Conservation (phyloP, 2,329 filamentous ascomycete species). For the Zalaria obscura region DNA sequence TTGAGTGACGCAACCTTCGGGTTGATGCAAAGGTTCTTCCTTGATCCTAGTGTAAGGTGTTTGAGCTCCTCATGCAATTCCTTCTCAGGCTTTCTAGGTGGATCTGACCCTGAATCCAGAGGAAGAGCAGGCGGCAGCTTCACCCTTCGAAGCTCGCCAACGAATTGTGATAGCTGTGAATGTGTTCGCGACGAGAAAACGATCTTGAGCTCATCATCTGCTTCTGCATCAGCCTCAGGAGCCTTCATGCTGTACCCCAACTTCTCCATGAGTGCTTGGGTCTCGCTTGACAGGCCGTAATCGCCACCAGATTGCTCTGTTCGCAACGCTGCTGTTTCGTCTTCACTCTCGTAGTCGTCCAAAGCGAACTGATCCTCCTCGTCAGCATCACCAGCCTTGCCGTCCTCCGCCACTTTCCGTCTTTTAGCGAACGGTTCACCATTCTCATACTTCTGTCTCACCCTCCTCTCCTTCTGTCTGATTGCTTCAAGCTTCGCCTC, state of each 20-base stretch:
- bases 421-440: slow-evolving; percentile 35
- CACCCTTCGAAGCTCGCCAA: slow-evolving; percentile 68
- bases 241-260: slow-evolving; percentile 14
- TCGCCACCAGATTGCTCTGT: slow-evolving; percentile 7
- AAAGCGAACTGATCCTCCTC: slow-evolving; percentile 61
- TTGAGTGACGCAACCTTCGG: slow-evolving; percentile 59
- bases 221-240: slow-evolving; percentile 33
- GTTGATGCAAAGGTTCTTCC: slow-evolving; percentile 86
- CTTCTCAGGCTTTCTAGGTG: slow-evolving; percentile 4
- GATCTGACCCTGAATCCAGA: slow-evolving; percentile 1
- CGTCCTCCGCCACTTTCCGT: slow-evolving; percentile 18
- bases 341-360: slow-evolving; percentile 57
- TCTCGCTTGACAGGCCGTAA: slow-evolving; percentile 55
- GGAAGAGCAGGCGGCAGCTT: slow-evolving; percentile 55
- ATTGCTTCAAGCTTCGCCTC: slow-evolving; percentile 56
- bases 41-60: slow-evolving; percentile 69
- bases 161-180: slow-evolving; percentile 81
- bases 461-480: slow-evolving; percentile 46
- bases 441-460: slow-evolving; percentile 35
- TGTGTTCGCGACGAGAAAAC: slow-evolving; percentile 90
- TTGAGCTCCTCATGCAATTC: slow-evolving; percentile 50
- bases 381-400: slow-evolving; percentile 13
- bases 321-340: slow-evolving; percentile 24
- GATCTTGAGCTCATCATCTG: slow-evolving; percentile 61
- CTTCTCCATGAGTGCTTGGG: slow-evolving; percentile 57